phyloP scores from a whole-genome alignment of 164 flowering plant genomes.

The Houttuynia cordata region DNA sequence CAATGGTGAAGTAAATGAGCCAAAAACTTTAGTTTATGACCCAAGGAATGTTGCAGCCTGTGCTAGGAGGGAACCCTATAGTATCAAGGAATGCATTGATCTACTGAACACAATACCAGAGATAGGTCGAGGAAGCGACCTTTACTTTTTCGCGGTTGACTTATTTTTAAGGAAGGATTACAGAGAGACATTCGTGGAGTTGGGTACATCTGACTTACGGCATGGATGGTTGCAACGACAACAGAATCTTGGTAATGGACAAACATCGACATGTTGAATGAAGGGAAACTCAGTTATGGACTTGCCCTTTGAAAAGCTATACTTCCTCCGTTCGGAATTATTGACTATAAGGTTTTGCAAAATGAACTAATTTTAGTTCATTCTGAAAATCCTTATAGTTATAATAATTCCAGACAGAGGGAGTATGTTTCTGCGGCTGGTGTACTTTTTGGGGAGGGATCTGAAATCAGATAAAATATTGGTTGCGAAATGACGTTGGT shows the following conservation, averaged over 20 bases:
- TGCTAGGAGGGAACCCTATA: background rate
- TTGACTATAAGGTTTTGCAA: background rate
- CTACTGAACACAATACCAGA: background rate
- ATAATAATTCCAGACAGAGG: too few relatives aligned
- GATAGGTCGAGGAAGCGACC: background rate
- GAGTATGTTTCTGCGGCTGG: background rate
- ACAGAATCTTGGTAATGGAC: background rate
- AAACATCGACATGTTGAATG: background rate
- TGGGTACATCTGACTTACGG: background rate
- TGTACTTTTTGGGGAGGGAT: too few relatives aligned
- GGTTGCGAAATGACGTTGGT: too few relatives aligned
- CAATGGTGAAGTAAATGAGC: background rate
- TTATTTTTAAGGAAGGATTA: background rate
- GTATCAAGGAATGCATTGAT: slow-evolving; percentile 1
- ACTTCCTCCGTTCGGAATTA: background rate
- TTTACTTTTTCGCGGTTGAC: background rate
- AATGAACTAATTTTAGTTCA: too few relatives aligned
- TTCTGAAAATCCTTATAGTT: too few relatives aligned
- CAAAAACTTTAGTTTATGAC: background rate
- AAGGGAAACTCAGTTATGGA: background rate
- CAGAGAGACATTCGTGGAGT: background rate
- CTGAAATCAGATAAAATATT: too few relatives aligned
- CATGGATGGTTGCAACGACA: background rate
- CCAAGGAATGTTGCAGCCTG: background rate
- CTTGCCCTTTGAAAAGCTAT: background rate